Conservation (phyloP, 176 grass and related monocot genomes). For the Hsuehochloa calcarea region DNA sequence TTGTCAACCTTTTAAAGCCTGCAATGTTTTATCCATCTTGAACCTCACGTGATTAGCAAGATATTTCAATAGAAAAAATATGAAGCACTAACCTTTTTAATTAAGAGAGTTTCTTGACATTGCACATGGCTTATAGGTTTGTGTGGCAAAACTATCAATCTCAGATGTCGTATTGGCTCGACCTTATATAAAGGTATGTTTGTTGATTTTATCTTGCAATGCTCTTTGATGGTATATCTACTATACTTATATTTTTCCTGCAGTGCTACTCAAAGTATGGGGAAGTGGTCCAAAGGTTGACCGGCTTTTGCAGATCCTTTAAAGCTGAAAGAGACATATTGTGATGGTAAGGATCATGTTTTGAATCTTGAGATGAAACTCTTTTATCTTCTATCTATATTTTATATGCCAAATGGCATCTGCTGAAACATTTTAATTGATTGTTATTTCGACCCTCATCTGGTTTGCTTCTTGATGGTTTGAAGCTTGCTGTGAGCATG, state of each 20-base stretch:
- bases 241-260: conserved; percentile 36
- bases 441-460: conserved; percentile 21
- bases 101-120: conserved; percentile 31
- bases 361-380: conserved; percentile 23
- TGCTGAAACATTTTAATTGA: conserved; percentile 27
- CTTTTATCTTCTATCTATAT: neutral
- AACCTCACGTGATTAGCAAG: neutral
- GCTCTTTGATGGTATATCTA: conserved; percentile 9
- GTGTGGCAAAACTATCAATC: conserved; percentile 64
- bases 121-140: conserved; percentile 66
- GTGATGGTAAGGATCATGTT: conserved; percentile 42
- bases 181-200: conserved; percentile 75
- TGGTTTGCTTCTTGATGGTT: conserved; percentile 9
- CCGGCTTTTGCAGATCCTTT: conserved; percentile 63
- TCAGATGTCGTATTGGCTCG: conserved; percentile 95
- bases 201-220: conserved; percentile 36
- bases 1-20: conserved; percentile 3
- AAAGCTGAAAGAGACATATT: conserved; percentile 50
- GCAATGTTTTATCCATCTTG: neutral
- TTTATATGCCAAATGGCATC: neutral
- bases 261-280: conserved; percentile 92
- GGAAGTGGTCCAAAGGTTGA: conserved; percentile 75
- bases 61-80: conserved; percentile 18
- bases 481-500: neutral
- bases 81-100: neutral